Conservation (phyloP, 2,329 filamentous ascomycete species). For the Pseudogymnoascus sp. region DNA sequence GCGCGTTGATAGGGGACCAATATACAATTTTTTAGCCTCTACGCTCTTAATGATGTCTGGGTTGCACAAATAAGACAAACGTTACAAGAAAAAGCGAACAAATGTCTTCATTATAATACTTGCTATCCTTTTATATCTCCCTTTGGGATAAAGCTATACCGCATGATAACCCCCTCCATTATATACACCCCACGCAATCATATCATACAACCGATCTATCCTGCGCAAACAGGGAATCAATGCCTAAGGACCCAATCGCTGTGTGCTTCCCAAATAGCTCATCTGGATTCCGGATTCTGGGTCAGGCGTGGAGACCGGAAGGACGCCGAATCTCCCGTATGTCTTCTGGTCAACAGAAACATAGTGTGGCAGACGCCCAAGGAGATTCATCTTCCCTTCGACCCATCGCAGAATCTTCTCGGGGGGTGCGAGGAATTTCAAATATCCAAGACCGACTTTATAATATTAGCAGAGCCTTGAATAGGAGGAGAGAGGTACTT, state of each 20-base stretch:
- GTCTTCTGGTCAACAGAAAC: slow-evolving; percentile 94
- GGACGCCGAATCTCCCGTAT: slow-evolving; percentile 82
- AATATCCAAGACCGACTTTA: slow-evolving; percentile 73
- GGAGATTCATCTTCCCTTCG: slow-evolving; percentile 77
- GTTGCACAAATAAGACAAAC: background rate
- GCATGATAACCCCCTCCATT: background rate
- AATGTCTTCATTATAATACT: background rate
- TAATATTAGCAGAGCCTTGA: slow-evolving; percentile 17
- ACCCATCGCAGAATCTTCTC: slow-evolving; percentile 83
- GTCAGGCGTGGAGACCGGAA: slow-evolving; percentile 46
- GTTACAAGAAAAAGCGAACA: background rate
- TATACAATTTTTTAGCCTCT: background rate
- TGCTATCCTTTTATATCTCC: background rate
- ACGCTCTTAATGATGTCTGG: no score
- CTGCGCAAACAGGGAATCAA: background rate
- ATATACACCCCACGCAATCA: background rate
- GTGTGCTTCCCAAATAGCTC: slow-evolving; percentile 55
- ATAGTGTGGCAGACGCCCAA: slow-evolving; percentile 80
- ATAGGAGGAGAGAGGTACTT: slow-evolving; percentile 30
- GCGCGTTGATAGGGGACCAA: background rate
- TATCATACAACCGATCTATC: background rate
- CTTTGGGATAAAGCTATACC: background rate
- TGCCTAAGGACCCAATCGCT: slow-evolving; percentile 59
- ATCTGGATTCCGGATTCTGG: slow-evolving; percentile 38
- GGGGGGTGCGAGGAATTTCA: slow-evolving; percentile 82